Conservation (phyloP, 2,329 filamentous ascomycete genomes). For the Metarhizium album region DNA sequence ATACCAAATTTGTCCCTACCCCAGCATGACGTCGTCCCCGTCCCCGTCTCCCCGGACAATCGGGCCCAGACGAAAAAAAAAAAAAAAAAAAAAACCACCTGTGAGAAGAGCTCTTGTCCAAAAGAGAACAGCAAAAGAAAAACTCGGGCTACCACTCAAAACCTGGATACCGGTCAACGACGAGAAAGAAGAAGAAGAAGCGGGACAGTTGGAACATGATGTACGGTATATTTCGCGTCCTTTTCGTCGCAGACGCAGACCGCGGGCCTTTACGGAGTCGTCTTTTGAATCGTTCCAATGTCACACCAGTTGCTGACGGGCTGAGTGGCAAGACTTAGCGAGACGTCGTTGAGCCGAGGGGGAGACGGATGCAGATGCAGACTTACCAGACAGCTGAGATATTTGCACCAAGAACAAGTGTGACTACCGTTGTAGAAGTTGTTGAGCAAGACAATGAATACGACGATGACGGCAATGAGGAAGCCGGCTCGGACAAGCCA, state of each 20-base stretch:
- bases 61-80: too few species aligned
- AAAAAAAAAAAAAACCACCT: constrained; percentile 9
- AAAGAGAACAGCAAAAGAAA: not conserved
- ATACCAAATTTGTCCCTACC: not conserved
- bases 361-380: not conserved
- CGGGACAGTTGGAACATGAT: not conserved
- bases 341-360: not conserved
- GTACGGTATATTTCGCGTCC: not conserved
- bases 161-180: not conserved
- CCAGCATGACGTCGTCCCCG: not conserved
- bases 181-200: too few species aligned
- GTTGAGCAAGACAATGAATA: constrained; percentile 76
- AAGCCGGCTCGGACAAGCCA: constrained; percentile 77
- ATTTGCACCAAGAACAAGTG: constrained; percentile 87
- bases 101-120: constrained; percentile 14
- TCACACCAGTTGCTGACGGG: constrained; percentile 60
- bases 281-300: constrained; percentile 26
- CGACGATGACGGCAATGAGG: constrained; percentile 68
- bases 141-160: not conserved
- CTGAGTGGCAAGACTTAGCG: constrained; percentile 22
- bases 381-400: constrained; percentile 84
- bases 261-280: not conserved
- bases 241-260: not conserved
- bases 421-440: constrained; percentile 80
- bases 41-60: too few species aligned